Base-by-base conservation (phyloP, 495 filamentous ascomycete genomes). In the Neurospora sp. region DNA sequence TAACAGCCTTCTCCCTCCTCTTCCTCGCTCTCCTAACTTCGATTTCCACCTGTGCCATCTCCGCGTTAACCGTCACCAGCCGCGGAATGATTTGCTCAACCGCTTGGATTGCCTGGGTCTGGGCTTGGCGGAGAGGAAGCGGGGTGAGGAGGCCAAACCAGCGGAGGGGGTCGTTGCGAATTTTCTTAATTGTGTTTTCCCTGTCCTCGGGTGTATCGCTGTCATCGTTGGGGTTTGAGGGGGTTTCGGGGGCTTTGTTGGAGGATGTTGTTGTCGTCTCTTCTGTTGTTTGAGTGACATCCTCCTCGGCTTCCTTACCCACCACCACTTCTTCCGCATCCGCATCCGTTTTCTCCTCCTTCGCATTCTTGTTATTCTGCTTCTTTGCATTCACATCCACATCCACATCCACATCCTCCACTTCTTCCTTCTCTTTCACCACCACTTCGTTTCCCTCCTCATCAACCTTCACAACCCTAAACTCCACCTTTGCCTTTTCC, bases 131-230 rank as follows among this genome's bases (percentile, higher is more conserved):
- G 46, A 94, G 84, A 8, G 89, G 80, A 37, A 80, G 81, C 0
- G 91, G 89, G 10, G 89, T 85, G 1, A 93, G 81, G 42, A 93
- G 85, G 6, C 91, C 91, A 78, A 91, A 93, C 90, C 90, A 92
- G 41, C 85, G 80, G 59, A 93, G 83, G 6, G 91, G 91, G 76
- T 93, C 87, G 16, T 78, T 78, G 4, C 69, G 40, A 14, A 70
- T 72, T n/a, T 41, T 27, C 14, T 71, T 70, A 11, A 53, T 31
- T 22, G 69, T 71, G 22, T 38, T 16, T 14, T 69, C 53, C 38
- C 46, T 66, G 10, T 35, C 10, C 4, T 48, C 3, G 76, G 70
- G 59, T 14, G 3, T 27, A 20, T 73, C 22, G 69, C 72, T 48
- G 53, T 46, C 48, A 0, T 72, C n/a, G 38, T 74, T 70, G 0